These are phyloP conservation scores for Boletus sp. DNA, from an alignment of 1,284 basidiomycete genomes.

Conservation along the genomic window DNA sequence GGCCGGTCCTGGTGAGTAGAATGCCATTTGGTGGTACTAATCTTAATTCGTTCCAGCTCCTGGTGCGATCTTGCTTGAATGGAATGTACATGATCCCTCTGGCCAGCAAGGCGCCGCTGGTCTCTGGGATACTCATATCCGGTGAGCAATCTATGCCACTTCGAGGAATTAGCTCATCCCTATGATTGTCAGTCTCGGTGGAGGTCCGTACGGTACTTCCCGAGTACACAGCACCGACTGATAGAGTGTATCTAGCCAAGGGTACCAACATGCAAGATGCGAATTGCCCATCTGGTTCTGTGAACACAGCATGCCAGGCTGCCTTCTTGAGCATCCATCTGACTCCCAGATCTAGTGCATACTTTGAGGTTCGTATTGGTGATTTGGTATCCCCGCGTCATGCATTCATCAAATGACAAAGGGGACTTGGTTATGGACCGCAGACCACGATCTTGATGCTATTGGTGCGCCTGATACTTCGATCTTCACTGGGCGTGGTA, in stretches of 20 bases:
- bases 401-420: conserved; percentile 14
- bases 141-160: conserved; percentile 12
- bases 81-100: conserved; percentile 50
- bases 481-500: conserved; percentile 51
- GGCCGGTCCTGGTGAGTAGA: conserved; percentile 37
- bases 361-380: conserved; percentile 38
- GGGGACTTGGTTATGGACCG: conserved; percentile 58
- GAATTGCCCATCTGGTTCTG: conserved; percentile 35
- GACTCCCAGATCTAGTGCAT: conserved; percentile 46
- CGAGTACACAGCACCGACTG: neutral
- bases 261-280: conserved; percentile 41
- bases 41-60: conserved; percentile 32
- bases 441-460: conserved; percentile 47
- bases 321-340: conserved; percentile 53
- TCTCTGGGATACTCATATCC: conserved; percentile 52
- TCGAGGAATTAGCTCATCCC: neutral
- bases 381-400: neutral
- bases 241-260: conserved; percentile 26
- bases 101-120: conserved; percentile 51
- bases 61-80: conserved; percentile 55
- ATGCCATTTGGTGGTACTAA: neutral
- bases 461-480: conserved; percentile 34
- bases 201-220: conserved; percentile 22
- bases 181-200: conserved; percentile 27
- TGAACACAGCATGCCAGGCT: conserved; percentile 39